Evolutionary conservation across 306 rosid genomes (phyloP), one percentile per base, ranked within the genome.

Genomic region (Cicer bijugum): DNA sequence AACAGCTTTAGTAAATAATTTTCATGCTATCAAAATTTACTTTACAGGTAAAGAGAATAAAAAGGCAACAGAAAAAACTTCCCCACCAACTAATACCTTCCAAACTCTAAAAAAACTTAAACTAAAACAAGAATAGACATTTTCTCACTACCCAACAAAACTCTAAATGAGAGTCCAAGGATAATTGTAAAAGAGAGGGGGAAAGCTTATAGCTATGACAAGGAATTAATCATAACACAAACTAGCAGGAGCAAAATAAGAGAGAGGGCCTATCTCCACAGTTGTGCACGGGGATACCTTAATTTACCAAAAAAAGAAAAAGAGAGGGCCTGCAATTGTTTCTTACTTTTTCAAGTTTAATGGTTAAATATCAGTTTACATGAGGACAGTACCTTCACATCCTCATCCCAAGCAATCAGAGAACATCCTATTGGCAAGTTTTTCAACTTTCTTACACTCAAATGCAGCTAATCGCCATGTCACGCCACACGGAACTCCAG

Each of bases 21-120:
- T 84, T 81, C 92, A 85, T 85, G 92, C 91, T 89, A 86, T 84
- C 92, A 94, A 89, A 94, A 89, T 89, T 91, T 85, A 88, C 98
- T 93, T 86, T 91, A 91, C 98, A 94, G 86, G 89, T 89, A 91
- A 91, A 73, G 84, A 81, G 82, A 33, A 72, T 67, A 81, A 64
- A 64, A 64, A 39, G 74, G 74, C 79, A 60, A 75, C 68, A 75
- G 77, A 78, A 71, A 83, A 78, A 71, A 83, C 86, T 83, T 81
- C 87, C 87, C 87, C 85, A 83, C 80, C 92, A 80, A 89, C 88
- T 91, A 85, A 64, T 82, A 86, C 89, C 91, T 84, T 79, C 86
- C 89, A 85, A 85, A 84, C 78, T 86, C 93, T 84, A 82, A 76
- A 79, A 59, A 59, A 76, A 88, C 84, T 80, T 87, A 78, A 80